phyloP scores from a whole-genome alignment of 148 eudicot species.

The Hydrangea macrophylla region DNA sequence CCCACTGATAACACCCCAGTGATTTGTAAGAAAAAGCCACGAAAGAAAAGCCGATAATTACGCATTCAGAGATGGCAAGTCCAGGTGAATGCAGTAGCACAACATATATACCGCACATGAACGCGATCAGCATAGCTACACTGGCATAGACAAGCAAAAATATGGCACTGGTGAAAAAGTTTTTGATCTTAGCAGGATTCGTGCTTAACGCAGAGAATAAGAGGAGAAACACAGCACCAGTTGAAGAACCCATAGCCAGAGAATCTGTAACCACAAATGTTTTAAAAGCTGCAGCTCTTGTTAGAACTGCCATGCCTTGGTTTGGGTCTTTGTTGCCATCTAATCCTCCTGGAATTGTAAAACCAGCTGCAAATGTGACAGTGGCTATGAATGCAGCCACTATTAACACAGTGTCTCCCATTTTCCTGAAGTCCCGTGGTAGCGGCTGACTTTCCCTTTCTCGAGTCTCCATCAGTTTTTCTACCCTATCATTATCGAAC shows the following conservation, averaged over 20 bases:
- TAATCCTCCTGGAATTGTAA: not conserved
- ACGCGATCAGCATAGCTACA: not conserved
- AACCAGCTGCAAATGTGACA: not conserved
- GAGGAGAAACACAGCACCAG: not conserved
- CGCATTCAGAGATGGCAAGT: not conserved
- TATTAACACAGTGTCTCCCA: not conserved
- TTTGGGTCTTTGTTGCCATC: not conserved
- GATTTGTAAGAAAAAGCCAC: not conserved
- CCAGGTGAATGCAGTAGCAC: not conserved
- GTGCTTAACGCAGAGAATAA: not conserved
- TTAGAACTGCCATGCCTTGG: not conserved
- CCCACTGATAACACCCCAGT: too few relatives aligned
- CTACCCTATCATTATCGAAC: too few relatives aligned
- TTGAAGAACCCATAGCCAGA: not conserved
- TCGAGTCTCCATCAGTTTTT: too few relatives aligned
- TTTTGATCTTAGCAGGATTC: too few relatives aligned
- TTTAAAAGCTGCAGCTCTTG: not conserved
- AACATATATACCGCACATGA: not conserved
- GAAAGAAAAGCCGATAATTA: not conserved
- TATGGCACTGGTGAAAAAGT: not conserved
- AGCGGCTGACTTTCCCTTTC: too few relatives aligned
- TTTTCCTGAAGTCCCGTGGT: too few relatives aligned
- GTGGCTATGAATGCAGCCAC: constrained; percentile 2
- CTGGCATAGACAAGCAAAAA: not conserved
- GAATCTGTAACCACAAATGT: not conserved